phyloP scores from a whole-genome alignment of 1,139 yeast species.

The Protomyces pachydermus region DNA sequence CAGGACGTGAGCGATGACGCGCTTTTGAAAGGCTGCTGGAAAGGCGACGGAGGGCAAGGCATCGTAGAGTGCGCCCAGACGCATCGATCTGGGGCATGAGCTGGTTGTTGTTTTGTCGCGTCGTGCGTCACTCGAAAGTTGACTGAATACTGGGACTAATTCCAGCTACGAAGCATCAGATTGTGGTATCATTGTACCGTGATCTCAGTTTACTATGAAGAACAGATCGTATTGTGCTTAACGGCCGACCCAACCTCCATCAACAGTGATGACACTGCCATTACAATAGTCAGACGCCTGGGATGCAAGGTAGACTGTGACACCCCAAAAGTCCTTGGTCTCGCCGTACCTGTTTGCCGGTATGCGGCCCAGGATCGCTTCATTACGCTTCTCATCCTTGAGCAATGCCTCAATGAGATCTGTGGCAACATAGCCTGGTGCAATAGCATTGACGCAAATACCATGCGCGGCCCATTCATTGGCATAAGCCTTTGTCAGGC shows the following conservation, averaged over 20 bases:
- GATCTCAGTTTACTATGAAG: too few relatives aligned
- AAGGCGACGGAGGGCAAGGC: neutral
- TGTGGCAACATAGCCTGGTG: slow-evolving; percentile 55
- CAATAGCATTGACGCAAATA: slow-evolving; percentile 51
- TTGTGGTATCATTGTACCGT: too few relatives aligned
- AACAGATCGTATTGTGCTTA: slow-evolving; percentile 28
- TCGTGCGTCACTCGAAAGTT: too few relatives aligned
- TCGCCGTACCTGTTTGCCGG: slow-evolving; percentile 53
- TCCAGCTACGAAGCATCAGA: too few relatives aligned
- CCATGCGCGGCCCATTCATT: slow-evolving; percentile 53
- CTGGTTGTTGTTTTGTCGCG: too few relatives aligned
- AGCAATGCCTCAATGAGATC: slow-evolving; percentile 47
- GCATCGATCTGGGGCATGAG: neutral
- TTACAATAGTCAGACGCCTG: slow-evolving; percentile 51
- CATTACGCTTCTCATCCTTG: slow-evolving; percentile 39
- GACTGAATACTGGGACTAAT: too few relatives aligned
- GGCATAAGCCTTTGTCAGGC: slow-evolving; percentile 49
- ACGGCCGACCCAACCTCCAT: slow-evolving; percentile 54
- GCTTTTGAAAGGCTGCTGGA: slow-evolving; percentile 9
- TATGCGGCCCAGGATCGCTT: slow-evolving; percentile 45
- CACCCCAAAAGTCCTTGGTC: slow-evolving; percentile 55
- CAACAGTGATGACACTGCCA: slow-evolving; percentile 53
- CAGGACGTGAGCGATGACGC: slow-evolving; percentile 11
- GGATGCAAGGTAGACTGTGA: slow-evolving; percentile 49
- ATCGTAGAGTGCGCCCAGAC: slow-evolving; percentile 1